Conservation (phyloP, 768 basidiomycete genomes). For the Trametes punicea region DNA sequence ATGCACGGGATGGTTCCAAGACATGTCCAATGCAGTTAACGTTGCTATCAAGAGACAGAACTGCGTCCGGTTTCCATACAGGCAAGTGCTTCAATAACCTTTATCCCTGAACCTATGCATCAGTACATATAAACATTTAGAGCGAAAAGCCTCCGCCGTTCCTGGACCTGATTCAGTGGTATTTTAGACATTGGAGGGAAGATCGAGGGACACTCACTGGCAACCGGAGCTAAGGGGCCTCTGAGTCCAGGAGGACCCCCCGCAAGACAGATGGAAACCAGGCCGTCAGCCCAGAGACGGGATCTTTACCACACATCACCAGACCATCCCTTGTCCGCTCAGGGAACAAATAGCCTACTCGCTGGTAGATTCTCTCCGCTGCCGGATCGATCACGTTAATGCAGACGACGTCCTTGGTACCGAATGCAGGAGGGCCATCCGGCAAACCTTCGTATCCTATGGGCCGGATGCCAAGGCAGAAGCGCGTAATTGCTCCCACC, state of each 20-base stretch:
- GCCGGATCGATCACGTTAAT: background rate
- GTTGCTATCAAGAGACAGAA: background rate
- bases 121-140: background rate
- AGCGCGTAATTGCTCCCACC: conserved; percentile 17
- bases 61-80: background rate
- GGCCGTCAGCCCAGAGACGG: background rate
- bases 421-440: background rate
- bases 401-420: conserved; percentile 14
- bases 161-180: background rate
- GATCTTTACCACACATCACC: background rate
- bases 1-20: background rate
- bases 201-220: background rate
- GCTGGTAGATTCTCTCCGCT: conserved; percentile 1
- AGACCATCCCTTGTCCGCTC: background rate
- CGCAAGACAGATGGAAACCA: background rate
- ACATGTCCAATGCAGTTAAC: background rate
- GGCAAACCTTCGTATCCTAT: conserved; percentile 5
- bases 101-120: background rate
- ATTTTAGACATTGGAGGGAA: background rate
- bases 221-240: background rate
- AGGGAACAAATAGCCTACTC: conserved; percentile 9
- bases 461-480: conserved; percentile 19
- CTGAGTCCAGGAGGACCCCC: background rate
- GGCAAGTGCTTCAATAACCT: background rate
- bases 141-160: background rate